phyloP scores from a whole-genome alignment of 495 filamentous ascomycete genomes.

The Aspergillus panamensis region DNA sequence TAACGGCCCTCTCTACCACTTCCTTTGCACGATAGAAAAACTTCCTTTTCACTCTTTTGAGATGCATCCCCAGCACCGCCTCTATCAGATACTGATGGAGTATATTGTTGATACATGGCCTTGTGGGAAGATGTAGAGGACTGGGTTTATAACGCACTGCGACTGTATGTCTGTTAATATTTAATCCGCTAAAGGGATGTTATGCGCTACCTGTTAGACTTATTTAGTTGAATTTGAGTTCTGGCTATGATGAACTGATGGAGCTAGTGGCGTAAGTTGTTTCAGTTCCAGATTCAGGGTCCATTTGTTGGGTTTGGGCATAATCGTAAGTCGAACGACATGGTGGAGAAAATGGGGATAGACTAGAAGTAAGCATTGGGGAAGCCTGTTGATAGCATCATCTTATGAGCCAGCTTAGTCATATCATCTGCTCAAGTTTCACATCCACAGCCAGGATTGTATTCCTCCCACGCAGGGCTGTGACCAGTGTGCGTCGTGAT shows the following conservation, averaged over 20 bases:
- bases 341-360: background rate
- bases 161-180: slow-evolving; percentile 2
- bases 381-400: background rate
- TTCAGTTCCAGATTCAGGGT: background rate
- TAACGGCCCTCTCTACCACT: background rate
- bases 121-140: background rate
- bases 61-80: background rate
- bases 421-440: background rate
- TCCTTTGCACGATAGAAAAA: slow-evolving; percentile 22
- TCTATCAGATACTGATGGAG: slow-evolving; percentile 7
- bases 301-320: background rate
- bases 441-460: background rate
- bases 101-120: slow-evolving; percentile 5
- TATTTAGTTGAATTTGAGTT: background rate
- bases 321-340: background rate
- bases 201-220: background rate
- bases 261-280: background rate
- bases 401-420: background rate
- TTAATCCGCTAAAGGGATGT: background rate
- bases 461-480: background rate
- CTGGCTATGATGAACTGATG: background rate
- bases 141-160: slow-evolving; percentile 2
- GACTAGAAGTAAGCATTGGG: background rate
- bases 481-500: background rate
- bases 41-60: background rate